phyloP scores from a whole-genome alignment of 495 filamentous ascomycete species.

The Elaphomyces granulatus region DNA sequence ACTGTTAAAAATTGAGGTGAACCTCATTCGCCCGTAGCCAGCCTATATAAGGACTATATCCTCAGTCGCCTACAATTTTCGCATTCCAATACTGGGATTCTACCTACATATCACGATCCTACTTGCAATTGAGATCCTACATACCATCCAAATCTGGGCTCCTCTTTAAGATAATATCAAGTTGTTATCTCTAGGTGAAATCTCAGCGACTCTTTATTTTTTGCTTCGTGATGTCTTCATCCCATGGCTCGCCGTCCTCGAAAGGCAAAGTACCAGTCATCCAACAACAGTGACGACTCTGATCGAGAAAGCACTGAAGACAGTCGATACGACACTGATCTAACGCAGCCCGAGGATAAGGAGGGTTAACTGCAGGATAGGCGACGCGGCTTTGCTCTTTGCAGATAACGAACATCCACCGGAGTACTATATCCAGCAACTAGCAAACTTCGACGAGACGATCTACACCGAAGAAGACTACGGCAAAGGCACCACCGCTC shows the following conservation, averaged over 20 bases:
- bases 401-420: conserved; percentile 17
- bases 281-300: conserved; percentile 9
- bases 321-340: conserved; percentile 10
- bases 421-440: conserved; percentile 24
- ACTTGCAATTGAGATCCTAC: no score
- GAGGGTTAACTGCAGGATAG: conserved; percentile 6
- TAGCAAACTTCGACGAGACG: conserved; percentile 19
- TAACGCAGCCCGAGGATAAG: conserved; percentile 12
- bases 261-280: conserved; percentile 3
- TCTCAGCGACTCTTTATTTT: no score
- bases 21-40: no score
- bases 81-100: no score
- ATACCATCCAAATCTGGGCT: no score
- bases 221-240: conserved; percentile 3
- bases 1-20: no score
- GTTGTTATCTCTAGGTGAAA: no score
- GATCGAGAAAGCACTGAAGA: conserved; percentile 11
- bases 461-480: no score
- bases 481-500: conserved; percentile 16
- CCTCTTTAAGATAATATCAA: no score
- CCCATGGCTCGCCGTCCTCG: conserved; percentile 11
- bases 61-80: no score
- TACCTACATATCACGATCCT: no score
- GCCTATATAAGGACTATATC: no score
- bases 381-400: conserved; percentile 12